Percentiles rank a stretch among this genome's conserved stretches.
These are phyloP conservation scores for Lactifluus rugatus DNA, from an alignment of 768 basidiomycete species.

Conservation along the genomic window DNA sequence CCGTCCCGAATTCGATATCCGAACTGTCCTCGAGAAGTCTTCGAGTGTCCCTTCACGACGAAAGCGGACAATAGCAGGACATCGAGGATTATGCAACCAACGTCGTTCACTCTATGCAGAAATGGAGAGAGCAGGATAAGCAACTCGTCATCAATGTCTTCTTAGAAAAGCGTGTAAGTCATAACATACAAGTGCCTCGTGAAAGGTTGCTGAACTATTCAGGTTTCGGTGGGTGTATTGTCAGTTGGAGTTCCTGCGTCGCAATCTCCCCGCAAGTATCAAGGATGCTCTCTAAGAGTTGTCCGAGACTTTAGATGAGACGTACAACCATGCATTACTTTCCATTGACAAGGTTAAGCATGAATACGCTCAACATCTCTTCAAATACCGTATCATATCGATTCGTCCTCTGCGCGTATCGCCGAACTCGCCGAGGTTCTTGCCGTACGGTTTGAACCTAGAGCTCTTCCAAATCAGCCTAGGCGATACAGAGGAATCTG, in stretches of 20 bases:
- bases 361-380: not conserved
- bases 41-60: not conserved
- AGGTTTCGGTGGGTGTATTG: not conserved
- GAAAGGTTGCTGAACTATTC: too few relatives aligned
- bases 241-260: not conserved
- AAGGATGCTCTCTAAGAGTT: not conserved
- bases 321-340: not conserved
- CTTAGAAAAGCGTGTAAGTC: not conserved
- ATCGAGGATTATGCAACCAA: not conserved
- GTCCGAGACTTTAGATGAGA: not conserved
- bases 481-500: not conserved
- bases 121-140: too few relatives aligned
- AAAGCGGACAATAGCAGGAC: not conserved
- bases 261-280: not conserved
- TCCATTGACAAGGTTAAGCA: not conserved
- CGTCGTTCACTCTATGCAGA: not conserved
- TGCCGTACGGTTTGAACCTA: not conserved
- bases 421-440: not conserved
- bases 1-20: not conserved
- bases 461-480: not conserved
- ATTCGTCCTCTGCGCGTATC: conserved; percentile 2
- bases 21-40: not conserved
- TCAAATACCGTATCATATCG: not conserved
- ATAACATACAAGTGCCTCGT: too few relatives aligned
- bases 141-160: too few relatives aligned